Conservation (phyloP, 2,329 filamentous ascomycete genomes). For the Fusarium torulosum region DNA sequence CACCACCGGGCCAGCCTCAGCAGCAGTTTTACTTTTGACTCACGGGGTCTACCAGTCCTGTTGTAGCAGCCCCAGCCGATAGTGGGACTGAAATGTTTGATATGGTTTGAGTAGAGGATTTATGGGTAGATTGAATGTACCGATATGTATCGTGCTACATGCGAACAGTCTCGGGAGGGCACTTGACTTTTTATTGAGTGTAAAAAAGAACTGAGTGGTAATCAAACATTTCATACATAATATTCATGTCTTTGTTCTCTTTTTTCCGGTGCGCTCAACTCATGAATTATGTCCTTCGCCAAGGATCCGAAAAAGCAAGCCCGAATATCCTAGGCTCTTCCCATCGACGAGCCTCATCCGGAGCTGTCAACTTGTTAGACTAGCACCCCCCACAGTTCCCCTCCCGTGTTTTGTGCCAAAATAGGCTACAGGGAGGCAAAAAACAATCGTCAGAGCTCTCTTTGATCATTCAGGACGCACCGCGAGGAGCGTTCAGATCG, state of each 20-base stretch:
- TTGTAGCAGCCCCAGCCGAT: background rate
- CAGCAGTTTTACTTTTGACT: constrained; percentile 69
- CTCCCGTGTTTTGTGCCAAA: background rate
- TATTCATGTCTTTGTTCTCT: constrained; percentile 32
- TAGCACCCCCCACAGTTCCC: background rate
- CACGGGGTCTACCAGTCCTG: background rate
- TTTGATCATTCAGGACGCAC: constrained; percentile 66
- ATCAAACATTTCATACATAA: constrained; percentile 31
- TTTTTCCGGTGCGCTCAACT: constrained; percentile 14
- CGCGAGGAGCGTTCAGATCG: constrained; percentile 55
- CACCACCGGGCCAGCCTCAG: constrained; percentile 68
- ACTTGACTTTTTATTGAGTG: constrained; percentile 24
- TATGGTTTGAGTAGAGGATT: background rate
- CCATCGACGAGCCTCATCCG: constrained; percentile 3
- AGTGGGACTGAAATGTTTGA: background rate
- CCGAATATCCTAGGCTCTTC: background rate
- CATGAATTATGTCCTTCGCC: background rate
- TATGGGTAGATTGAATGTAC: constrained; percentile 18
- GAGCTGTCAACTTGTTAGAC: constrained; percentile 1
- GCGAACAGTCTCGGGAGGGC: constrained; percentile 13
- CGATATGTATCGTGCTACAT: constrained; percentile 18
- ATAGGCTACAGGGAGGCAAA: constrained; percentile 6
- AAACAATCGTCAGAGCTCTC: constrained; percentile 58
- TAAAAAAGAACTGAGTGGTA: constrained; percentile 18
- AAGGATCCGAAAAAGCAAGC: background rate